Base-by-base conservation (phyloP, 805 yeast species). In the Myxozyma vanderwaltii region DNA sequence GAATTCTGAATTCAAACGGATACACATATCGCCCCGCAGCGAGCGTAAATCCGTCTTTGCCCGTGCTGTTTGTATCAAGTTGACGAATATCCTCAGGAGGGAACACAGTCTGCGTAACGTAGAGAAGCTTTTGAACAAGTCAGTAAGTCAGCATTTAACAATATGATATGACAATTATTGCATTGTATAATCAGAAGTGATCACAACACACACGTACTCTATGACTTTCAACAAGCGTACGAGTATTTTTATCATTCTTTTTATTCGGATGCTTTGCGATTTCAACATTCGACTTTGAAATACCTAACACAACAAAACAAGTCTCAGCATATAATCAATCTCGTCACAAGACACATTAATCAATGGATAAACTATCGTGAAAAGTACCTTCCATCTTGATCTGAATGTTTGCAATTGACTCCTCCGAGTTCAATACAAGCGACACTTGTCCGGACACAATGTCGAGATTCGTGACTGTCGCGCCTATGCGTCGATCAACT, bases 21-120 rank as follows among this genome's bases (percentile, higher is more conserved):
- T 74, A 76, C 24, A 48, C 48, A 50, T 76, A 74, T 2, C 57
- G 31, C 12, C 79, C 79, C 3, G 72, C 65, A 5, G 70, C 66
- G 21, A 76, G 65, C 6, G 77, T 72, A 64, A 68, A 75, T 46
- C 63, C 66, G 41, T 63, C 65, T 35, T 52, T 54, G 41, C 59
- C 52, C 15, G 60, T 54, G 12, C 63, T 64, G 33, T 62, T 55
- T 53, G 52, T 45, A 57, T 61, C 49, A 23, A 57, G 44, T 19
- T 50, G 43, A 13, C 62, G 63, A 21, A 67, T 58, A 10, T 70
- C 70, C 4, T 54, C 47, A 5, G 77, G 75, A 0, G 79, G 79
- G 59, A 76, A 76, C 27, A 75, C 68, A 21, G 69, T 70, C 41
- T 56, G 51, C 19, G 65, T 59, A 26, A 66, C 54, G 56, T 72